Evolutionary conservation across 495 filamentous ascomycete genomes (phyloP), one percentile per base, ranked within the genome.

Genomic region (Penicillium silybi): DNA sequence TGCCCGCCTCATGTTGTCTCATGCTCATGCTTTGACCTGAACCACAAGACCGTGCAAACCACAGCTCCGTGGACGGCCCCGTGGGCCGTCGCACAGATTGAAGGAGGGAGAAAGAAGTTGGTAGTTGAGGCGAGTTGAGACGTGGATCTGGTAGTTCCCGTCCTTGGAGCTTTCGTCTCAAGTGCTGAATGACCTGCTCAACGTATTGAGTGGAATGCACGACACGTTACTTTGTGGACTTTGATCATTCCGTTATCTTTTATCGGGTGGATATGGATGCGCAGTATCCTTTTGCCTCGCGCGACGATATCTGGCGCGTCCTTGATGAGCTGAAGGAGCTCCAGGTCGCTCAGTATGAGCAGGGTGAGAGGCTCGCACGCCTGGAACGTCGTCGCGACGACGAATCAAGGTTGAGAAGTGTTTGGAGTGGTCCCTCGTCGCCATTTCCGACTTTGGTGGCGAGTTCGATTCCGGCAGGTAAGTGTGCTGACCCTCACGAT

Each of bases 281-380:
- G 29, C 84, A 86, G 68, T 81, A 71, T 57, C 70, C 75, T 25
- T 80, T 84, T 66, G 80, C 80, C 42, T 82, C 84, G 51, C 80
- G 79, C 60, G 86, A 88, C 75, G 90, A 95, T 69, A 76, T 92
- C 50, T 92, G 89, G 80, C 85, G 85, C 72, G 78, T 96, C 52
- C 86, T 92, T 64, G 87, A 89, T 74, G 89, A 95, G 59, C 77
- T 97, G 73, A 89, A 85, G 69, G 85, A 88, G 61, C 74, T 96
- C 37, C 87, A 92, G 55, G 75, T 83, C 52, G 76, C 86, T 43
- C 90, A 95, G 66, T 79, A 79, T 57, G 84, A 88, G 57, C 90
- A 95, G 70, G 77, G 81, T n/a, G 90, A 95, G 57, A 79, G 91
- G 46, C 75, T 97, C 52, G 72, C 83, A 20, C 75, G 86, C 43